These are phyloP conservation scores for Xylaria digitata DNA, from an alignment of 2,329 filamentous ascomycete genomes.

Conservation along the genomic window DNA sequence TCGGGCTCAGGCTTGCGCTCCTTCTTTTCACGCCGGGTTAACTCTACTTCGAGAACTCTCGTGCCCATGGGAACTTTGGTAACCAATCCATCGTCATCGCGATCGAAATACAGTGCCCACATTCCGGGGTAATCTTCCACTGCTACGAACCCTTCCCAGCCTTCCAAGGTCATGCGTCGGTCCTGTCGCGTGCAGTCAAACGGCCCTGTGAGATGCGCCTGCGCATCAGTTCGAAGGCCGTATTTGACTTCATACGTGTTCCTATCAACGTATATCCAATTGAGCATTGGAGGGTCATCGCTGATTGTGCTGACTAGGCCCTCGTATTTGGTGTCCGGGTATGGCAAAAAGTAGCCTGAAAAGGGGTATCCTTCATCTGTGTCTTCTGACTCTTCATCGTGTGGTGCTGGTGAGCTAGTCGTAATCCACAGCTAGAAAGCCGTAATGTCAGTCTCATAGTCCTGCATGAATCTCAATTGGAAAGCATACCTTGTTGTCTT, in stretches of 20 bases:
- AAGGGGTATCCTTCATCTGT: constrained; percentile 60
- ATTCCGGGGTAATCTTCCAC: constrained; percentile 57
- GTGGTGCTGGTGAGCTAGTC: constrained; percentile 48
- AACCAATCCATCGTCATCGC: constrained; percentile 58
- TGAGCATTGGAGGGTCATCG: constrained; percentile 61
- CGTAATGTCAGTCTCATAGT: not conserved
- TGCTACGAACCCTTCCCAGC: constrained; percentile 63
- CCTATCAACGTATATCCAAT: constrained; percentile 63
- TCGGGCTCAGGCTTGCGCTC: constrained; percentile 51
- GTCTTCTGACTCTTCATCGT: constrained; percentile 43
- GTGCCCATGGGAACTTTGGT: constrained; percentile 60
- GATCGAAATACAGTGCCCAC: constrained; percentile 62
- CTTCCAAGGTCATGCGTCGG: constrained; percentile 60
- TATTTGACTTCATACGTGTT: constrained; percentile 60
- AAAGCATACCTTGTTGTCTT: constrained; percentile 55
- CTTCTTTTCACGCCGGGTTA: constrained; percentile 63
- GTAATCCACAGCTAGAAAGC: constrained; percentile 59
- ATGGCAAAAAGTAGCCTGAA: constrained; percentile 67
- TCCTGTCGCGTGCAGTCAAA: constrained; percentile 66
- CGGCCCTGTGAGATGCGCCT: constrained; percentile 59
- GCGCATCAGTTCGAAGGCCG: constrained; percentile 56
- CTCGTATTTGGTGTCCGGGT: constrained; percentile 62
- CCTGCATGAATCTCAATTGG: not conserved
- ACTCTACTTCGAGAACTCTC: constrained; percentile 66
- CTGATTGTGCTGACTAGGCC: constrained; percentile 62